These are phyloP conservation scores for Dendrobium chrysotoxum DNA, from an alignment of 106 monocot species.

Conservation along the genomic window DNA sequence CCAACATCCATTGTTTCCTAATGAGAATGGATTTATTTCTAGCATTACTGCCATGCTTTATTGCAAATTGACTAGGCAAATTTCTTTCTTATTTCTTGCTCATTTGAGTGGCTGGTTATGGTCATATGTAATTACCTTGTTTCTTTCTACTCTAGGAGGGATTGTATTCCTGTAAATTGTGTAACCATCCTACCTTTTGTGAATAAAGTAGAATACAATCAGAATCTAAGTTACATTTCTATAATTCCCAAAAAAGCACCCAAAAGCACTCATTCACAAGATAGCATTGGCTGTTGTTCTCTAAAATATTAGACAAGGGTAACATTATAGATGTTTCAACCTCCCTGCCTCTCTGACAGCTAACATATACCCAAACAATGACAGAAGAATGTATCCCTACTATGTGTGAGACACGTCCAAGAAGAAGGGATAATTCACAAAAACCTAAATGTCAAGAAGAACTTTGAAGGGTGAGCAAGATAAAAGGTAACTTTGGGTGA, in stretches of 20 bases:
- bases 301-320: too few relatives aligned
- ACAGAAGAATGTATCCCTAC: not conserved
- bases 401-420: not conserved
- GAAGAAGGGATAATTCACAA: not conserved
- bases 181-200: too few relatives aligned
- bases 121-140: too few relatives aligned
- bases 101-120: too few relatives aligned
- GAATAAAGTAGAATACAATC: not conserved
- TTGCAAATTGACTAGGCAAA: too few relatives aligned
- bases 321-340: too few relatives aligned
- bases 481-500: not conserved
- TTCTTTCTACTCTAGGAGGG: too few relatives aligned
- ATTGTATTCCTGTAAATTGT: too few relatives aligned
- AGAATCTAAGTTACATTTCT: not conserved
- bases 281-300: not conserved
- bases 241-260: not conserved
- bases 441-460: not conserved
- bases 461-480: not conserved
- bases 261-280: not conserved
- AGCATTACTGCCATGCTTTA: too few relatives aligned
- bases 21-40: too few relatives aligned
- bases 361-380: not conserved
- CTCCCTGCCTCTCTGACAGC: not conserved
- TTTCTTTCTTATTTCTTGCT: too few relatives aligned
- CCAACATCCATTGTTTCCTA: too few relatives aligned